Base-by-base conservation (phyloP, 2,329 filamentous ascomycete species). In the Sporothrix luriei region DNA sequence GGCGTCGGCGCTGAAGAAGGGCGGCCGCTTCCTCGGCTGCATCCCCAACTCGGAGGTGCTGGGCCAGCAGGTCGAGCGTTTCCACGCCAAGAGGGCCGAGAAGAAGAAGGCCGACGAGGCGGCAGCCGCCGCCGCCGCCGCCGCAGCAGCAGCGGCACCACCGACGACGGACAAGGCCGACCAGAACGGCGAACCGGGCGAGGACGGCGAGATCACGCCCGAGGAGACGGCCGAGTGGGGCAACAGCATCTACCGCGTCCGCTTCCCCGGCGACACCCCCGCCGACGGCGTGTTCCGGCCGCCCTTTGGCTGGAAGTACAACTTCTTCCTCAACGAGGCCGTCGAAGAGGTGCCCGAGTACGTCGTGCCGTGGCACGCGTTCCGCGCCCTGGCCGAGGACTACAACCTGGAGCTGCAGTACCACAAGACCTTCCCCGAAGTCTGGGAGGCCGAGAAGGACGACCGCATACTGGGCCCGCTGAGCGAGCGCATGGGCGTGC, bases 1-100 rank as follows among this genome's bases (percentile, higher is more conserved):
- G 3, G 90, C 95, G 0, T 91, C 93, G 0, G 87, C 91, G 2
- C 80, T 99, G 76, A 97, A 94, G 79, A 97, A 98, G 78, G 95
- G 95, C 29, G 95, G 95, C 1, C 89, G 93, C 49, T 96, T 99
- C 79, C 90, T 99, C 70, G 95, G 95, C 40, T 93, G 92, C 75
- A 97, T 97, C 74, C 95, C 95, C n/a, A 97, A 97, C 78, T 97
- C 94, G 1, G 94, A 99, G 76, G 88, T 97, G 64, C 90, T 98
- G 70, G 90, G 91, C 72, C 85, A 88, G 68, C 89, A 87, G 52
- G 93, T 98, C n/a, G 87, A 88, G 69, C 84, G 88, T 75, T 92
- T 91, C 79, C 92, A 97, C 79, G 74, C 78, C 62, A 64, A 78
- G 43, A 79, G 80, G 51, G 79, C 81, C 61, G 73, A 74, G 54